These are phyloP conservation scores for Jamesozyma rosinii DNA, from an alignment of 805 yeast genomes.

Conservation along the genomic window DNA sequence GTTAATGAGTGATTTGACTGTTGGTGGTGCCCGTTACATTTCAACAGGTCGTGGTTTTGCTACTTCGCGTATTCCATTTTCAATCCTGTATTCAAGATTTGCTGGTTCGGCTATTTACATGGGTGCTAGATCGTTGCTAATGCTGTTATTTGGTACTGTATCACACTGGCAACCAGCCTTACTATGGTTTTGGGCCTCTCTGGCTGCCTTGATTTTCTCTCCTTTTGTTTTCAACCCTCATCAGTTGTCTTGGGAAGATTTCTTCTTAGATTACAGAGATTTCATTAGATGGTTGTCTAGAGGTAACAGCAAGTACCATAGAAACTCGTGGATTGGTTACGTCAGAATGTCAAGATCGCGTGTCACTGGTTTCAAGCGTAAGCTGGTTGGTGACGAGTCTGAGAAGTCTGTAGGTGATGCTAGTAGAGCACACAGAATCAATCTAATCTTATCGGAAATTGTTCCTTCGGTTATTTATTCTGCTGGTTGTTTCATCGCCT, in stretches of 20 bases:
- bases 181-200: constrained; percentile 94
- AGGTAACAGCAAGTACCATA: constrained; percentile 82
- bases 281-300: constrained; percentile 84
- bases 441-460: constrained; percentile 59
- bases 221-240: constrained; percentile 96
- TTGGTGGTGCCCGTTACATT: constrained; percentile 82
- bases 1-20: constrained; percentile 55
- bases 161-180: constrained; percentile 87
- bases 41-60: constrained; percentile 84
- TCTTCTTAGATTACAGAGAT: constrained; percentile 90
- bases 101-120: constrained; percentile 74
- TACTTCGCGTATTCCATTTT: constrained; percentile 66
- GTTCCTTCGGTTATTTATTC: constrained; percentile 63
- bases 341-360: constrained; percentile 74
- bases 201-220: constrained; percentile 76
- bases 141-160: constrained; percentile 62
- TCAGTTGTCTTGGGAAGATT: constrained; percentile 92
- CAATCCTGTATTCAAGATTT: constrained; percentile 63
- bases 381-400: constrained; percentile 63
- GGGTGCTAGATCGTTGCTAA: constrained; percentile 70
- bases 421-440: constrained; percentile 71
- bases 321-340: constrained; percentile 82
- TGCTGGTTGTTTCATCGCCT: constrained; percentile 72
- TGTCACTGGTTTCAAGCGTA: constrained; percentile 72
- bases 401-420: constrained; percentile 79